A percentile compares a stretch with the other conserved stretches of the same genome.
Conservation (phyloP, 2,329 filamentous ascomycete genomes). For the Penicillium sp. region DNA sequence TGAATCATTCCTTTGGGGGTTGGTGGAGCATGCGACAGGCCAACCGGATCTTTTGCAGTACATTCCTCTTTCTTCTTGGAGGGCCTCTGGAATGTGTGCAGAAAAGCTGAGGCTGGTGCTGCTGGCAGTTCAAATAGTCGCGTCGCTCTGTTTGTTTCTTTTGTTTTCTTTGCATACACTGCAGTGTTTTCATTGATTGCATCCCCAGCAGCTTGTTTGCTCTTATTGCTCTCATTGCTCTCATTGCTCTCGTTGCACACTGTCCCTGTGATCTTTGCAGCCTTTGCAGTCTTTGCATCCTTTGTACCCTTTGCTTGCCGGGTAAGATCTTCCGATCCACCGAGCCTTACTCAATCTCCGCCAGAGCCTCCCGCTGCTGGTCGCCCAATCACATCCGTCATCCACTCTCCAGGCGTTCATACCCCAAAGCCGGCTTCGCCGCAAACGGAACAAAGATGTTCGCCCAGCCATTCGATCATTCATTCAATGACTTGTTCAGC, state of each 20-base stretch:
- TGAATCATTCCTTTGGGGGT: conserved; percentile 24
- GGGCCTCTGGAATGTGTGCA: conserved; percentile 34
- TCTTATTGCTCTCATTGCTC: no score
- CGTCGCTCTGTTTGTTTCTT: conserved; percentile 43
- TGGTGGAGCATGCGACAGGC: conserved; percentile 21
- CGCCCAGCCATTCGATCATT: conserved; percentile 49
- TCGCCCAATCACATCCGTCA: conserved; percentile 34
- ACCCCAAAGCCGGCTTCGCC: conserved; percentile 26
- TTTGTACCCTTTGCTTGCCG: conserved; percentile 20
- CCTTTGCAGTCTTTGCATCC: conserved; percentile 8
- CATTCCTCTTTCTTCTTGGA: conserved; percentile 39
- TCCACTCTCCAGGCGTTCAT: conserved; percentile 20
- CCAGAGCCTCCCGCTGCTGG: conserved; percentile 7
- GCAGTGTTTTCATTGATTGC: conserved; percentile 42
- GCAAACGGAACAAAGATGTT: conserved; percentile 51
- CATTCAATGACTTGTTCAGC: conserved; percentile 62
- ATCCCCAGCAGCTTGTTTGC: conserved; percentile 35
- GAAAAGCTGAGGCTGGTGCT: conserved; percentile 38
- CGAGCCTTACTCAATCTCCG: conserved; percentile 17
- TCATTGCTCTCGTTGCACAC: no score
- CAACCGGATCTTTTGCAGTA: conserved; percentile 22
- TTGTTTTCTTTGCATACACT: conserved; percentile 44
- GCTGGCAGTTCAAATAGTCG: conserved; percentile 39
- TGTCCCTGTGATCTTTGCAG: no score
- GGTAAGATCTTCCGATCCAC: conserved; percentile 11